Base-by-base conservation (phyloP, 2,329 filamentous ascomycete genomes). In the Colletotrichum incanum region DNA sequence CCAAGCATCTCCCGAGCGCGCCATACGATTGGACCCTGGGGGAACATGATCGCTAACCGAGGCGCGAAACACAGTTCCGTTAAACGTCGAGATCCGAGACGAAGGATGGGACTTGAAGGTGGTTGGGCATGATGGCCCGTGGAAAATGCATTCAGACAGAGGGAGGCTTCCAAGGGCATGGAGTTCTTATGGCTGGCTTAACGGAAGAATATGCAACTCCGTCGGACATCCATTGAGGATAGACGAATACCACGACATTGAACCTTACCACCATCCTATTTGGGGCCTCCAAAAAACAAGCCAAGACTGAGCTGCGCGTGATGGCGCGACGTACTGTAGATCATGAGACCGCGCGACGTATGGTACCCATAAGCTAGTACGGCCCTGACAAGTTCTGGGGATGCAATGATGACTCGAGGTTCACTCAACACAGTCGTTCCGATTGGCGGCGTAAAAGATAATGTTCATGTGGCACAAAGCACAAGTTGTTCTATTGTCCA, bases 181-280 rank as follows among this genome's bases (percentile, higher is more conserved):
- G 83, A 84, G 83, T 84, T 83, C 81, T 69, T 69, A 69, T 68
- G 83, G 81, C 81, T 84, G 82, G 79, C 81, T 83, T 83, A 80
- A 78, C 80, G 81, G 81, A 83, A 79, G 79, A 82, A 81, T 72
- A 59, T 76, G 81, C 81, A 78, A 78, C 54, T 83, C 79, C 83
- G 79, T 82, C 81, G 80, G 83, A 80, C 78, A 79, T 83, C 78
- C 80, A 81, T 77, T 78, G 79, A 80, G 79, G 79, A 82, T 84
- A 84, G 82, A 83, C 80, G 78, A 84, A 83, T 83, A 81, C 79
- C 78, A 83, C 79, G 81, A 77, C 79, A 82, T 80, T 82, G 80
- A 77, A 80, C 76, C 78, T 77, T 69, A 68, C 58, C 69, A 71
- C 64, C 69, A 68, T 54, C 45, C 43, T 60, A 55, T 18, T 28